A percentile compares a stretch with the other conserved stretches of the same genome.
Evolutionary conservation across 2,329 filamentous ascomycete genomes (phyloP).

Genomic region (Cytospora chrysosperma): DNA sequence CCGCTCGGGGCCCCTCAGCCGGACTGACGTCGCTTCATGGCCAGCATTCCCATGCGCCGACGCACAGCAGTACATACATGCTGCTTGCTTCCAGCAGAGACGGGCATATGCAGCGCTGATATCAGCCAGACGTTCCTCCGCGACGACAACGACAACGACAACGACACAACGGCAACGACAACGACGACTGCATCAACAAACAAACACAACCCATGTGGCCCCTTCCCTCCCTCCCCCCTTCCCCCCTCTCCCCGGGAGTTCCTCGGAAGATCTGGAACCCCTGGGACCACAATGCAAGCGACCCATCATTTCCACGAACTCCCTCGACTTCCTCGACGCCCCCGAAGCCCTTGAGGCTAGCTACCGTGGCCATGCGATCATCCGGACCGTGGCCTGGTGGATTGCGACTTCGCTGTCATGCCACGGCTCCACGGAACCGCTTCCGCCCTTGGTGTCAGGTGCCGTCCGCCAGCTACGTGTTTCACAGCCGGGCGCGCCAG

Average conservation of each 20-base stretch:
- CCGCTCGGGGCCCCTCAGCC: not conserved
- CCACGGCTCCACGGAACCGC: not conserved
- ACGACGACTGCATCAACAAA: not conserved
- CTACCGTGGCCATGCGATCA: not conserved
- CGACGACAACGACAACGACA: not conserved
- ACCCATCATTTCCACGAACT: not conserved
- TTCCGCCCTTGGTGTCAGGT: not conserved
- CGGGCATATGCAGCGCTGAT: not conserved
- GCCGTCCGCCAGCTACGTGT: not conserved
- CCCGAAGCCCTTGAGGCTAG: not conserved
- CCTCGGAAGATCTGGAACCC: not conserved
- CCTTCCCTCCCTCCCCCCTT: no score
- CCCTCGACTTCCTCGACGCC: no score
- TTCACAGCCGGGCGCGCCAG: not conserved
- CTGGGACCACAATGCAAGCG: not conserved
- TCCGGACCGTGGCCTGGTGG: not conserved
- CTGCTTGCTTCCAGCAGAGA: not conserved
- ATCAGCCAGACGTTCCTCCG: not conserved
- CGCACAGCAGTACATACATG: not conserved
- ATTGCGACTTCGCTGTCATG: not conserved
- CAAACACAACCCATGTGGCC: no score
- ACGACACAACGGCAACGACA: not conserved
- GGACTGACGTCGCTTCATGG: not conserved
- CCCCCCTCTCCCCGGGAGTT: not conserved
- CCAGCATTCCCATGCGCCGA: not conserved